These are phyloP conservation scores for Trichoderma sp. DNA, from an alignment of 2,329 filamentous ascomycete genomes.

Conservation along the genomic window DNA sequence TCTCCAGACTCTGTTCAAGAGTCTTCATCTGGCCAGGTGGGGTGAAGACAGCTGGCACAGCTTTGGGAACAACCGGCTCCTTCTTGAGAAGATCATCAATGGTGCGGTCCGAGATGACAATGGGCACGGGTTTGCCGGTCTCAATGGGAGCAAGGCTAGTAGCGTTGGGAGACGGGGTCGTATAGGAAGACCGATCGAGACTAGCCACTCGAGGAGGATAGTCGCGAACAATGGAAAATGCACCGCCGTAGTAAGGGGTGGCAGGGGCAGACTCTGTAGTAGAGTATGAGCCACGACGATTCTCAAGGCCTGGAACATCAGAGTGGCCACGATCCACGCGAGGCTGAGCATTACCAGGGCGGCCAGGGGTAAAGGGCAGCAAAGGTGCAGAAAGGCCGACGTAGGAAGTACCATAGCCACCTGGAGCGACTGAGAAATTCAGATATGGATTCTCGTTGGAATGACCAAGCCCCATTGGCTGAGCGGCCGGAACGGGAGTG, in stretches of 20 bases:
- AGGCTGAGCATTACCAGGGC: conserved; percentile 46
- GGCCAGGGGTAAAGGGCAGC: conserved; percentile 57
- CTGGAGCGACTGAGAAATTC: conserved; percentile 37
- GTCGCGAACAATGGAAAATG: conserved; percentile 60
- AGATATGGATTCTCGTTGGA: conserved; percentile 39
- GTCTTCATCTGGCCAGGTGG: conserved; percentile 85
- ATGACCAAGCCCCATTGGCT: conserved; percentile 41
- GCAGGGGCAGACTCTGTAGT: conserved; percentile 67
- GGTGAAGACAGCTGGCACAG: conserved; percentile 86
- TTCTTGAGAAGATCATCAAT: conserved; percentile 69
- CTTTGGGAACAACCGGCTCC: conserved; percentile 81
- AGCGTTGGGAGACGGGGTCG: conserved; percentile 66
- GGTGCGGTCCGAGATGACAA: conserved; percentile 48
- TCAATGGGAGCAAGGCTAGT: conserved; percentile 47
- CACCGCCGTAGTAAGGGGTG: conserved; percentile 65
- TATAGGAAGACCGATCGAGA: conserved; percentile 65
- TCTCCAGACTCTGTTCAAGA: conserved; percentile 91
- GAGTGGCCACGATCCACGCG: conserved; percentile 51
- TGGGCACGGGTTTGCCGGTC: conserved; percentile 45
- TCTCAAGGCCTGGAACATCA: conserved; percentile 64
- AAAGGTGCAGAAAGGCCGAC: conserved; percentile 42
- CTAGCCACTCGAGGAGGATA: conserved; percentile 59
- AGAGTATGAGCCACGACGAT: conserved; percentile 67
- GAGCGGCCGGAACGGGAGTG: conserved; percentile 39
- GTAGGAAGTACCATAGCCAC: conserved; percentile 42